Base-by-base conservation (phyloP, 2,329 filamentous ascomycete species). In the Aureobasidium namibiae region DNA sequence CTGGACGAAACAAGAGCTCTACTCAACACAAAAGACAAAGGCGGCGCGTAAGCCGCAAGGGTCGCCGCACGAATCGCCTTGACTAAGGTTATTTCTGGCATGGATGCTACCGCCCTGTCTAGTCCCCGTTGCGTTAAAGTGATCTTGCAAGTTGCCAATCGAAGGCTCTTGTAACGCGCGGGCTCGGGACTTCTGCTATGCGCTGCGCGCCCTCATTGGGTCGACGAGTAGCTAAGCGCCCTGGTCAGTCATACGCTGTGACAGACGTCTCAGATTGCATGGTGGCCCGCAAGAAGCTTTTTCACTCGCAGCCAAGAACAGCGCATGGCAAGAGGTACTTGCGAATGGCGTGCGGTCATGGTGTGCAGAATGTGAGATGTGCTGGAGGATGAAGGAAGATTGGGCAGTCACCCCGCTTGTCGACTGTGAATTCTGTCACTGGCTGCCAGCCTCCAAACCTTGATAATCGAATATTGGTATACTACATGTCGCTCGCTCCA, bases 261-360 rank as follows among this genome's bases (percentile, higher is more conserved):
- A 59, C 56, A 39, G 57, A 31, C 57, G 57, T 60, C 48, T 52
- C 57, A 46, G 53, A 38, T 56, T 56, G 53, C 53, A 56, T 45
- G 33, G n/a, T 29, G 41, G 41, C 41, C 31, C 53, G 23, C 16
- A 31, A 26, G 29, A 56, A 42, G 52, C 52, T 56, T 56, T 36
- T 56, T 24, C 52, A 14, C 26, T 54, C 50, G 50, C 36, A 42
- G 50, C 50, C 50, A 54, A 44, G 52, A 33, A 39, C 29, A 45
- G 52, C 29, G 6, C 31, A 36, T 56, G 39, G 39, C 14, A 36
- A 3, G 4, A 36, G 14, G 39, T 56, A 56, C 52, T 56, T 44
- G 52, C 45, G 52, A 36, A 56, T 56, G 39, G 39, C 29, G 52
- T 36, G 11, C 39, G 29, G 16, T 11, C 26, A 18, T 34, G 31